Conservation (phyloP, 75 land plant species). For the Sequoiadendron giganteum region DNA sequence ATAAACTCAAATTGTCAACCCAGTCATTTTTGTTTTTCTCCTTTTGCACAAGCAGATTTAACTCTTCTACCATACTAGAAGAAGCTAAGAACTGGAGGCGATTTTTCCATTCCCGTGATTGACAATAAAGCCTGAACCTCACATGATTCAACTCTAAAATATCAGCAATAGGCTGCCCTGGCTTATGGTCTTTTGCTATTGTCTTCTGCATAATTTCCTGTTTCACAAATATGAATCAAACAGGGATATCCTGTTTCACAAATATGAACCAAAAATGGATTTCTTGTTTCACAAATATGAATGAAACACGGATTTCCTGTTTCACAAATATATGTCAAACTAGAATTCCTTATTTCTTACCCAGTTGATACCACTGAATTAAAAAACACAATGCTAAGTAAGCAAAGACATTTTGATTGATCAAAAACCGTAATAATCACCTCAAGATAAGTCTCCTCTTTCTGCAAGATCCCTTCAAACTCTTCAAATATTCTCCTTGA, state of each 20-base stretch:
- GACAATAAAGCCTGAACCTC: constrained; percentile 48
- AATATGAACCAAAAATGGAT: too few relatives aligned
- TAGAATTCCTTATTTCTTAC: background rate
- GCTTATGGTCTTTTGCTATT: constrained; percentile 28
- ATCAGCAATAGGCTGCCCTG: constrained; percentile 55
- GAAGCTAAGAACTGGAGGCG: constrained; percentile 35
- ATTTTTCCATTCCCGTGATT: constrained; percentile 62
- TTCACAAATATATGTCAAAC: background rate
- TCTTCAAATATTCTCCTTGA: constrained; percentile 46
- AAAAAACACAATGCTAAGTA: background rate
- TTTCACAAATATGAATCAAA: background rate
- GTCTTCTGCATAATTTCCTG: constrained; percentile 53
- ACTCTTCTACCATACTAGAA: constrained; percentile 16
- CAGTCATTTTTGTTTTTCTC: background rate
- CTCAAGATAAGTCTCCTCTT: constrained; percentile 72
- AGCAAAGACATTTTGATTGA: background rate
- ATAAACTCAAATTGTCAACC: background rate
- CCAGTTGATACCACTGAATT: background rate
- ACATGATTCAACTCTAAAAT: constrained; percentile 71
- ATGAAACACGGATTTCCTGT: constrained; percentile 34
- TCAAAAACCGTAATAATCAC: constrained; percentile 20
- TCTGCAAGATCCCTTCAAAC: constrained; percentile 56
- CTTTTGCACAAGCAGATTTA: background rate
- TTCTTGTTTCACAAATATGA: constrained; percentile 4
- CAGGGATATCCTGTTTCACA: too few relatives aligned